Conservation (phyloP, 176 grass and related monocot genomes). For the Melocanna baccifera region DNA sequence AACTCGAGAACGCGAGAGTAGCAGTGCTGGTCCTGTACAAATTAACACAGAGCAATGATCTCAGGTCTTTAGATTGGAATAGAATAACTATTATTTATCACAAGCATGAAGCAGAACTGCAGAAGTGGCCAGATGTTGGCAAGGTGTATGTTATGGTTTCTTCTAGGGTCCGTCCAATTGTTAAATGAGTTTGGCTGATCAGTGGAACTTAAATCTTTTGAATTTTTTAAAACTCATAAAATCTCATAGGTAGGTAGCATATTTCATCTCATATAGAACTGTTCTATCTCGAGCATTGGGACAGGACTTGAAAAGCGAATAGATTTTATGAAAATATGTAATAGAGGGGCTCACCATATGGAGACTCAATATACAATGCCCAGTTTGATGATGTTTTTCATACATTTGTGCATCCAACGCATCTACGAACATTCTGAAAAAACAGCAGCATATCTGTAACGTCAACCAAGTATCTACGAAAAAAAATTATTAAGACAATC, state of each 20-base stretch:
- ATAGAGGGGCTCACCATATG: conserved; percentile 49
- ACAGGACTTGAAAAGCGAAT: not conserved
- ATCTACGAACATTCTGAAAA: conserved; percentile 92
- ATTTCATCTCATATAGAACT: not conserved
- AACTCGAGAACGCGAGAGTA: conserved; percentile 82
- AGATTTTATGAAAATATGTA: conserved; percentile 21
- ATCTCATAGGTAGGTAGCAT: not conserved
- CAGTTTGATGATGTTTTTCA: conserved; percentile 67
- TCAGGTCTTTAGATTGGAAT: not conserved
- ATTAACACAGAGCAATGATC: conserved; percentile 20
- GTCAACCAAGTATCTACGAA: conserved; percentile 2
- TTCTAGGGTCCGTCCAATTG: not conserved
- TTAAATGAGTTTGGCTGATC: not conserved
- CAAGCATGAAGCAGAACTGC: not conserved
- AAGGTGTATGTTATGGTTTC: not conserved
- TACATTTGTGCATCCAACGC: conserved; percentile 88
- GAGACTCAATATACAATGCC: conserved; percentile 68
- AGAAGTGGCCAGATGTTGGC: not conserved
- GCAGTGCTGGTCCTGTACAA: conserved; percentile 78
- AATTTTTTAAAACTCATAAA: not conserved
- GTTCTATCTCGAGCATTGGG: not conserved
- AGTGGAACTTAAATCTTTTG: not conserved
- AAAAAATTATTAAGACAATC: not conserved
- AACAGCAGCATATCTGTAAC: conserved; percentile 25
- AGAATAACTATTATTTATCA: not conserved